Evolutionary conservation across 1,284 basidiomycete species (phyloP), one percentile per base, ranked within the genome.

Genomic region (Leucoagaricus sp.): DNA sequence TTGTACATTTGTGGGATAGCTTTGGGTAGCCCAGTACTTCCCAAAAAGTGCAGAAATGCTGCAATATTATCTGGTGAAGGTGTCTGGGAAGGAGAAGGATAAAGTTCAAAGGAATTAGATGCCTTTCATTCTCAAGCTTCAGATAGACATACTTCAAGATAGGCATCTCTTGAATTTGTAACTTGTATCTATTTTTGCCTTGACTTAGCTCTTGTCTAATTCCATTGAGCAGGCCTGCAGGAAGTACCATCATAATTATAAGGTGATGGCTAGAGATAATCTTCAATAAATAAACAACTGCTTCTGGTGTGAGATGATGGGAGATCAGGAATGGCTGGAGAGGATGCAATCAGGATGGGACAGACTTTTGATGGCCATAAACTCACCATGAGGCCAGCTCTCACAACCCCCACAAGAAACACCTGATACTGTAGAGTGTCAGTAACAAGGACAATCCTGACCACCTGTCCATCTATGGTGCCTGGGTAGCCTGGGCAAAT

Each of bases 321-420:
- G 69, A 71, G 21, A 72, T 70, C 4, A 67, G 67, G 38, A 70
- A 72, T 2, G 74, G 73, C 73, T 75, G n/a, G n/a, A n/a, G n/a
- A n/a, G n/a, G n/a, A n/a, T n/a, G n/a, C n/a, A n/a, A n/a, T n/a
- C n/a, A n/a, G n/a, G n/a, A n/a, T n/a, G n/a, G n/a, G n/a, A n/a
- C n/a, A n/a, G n/a, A n/a, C n/a, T n/a, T n/a, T n/a, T n/a, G n/a
- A n/a, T n/a, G n/a, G n/a, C n/a, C n/a, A n/a, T n/a, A n/a, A n/a
- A n/a, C n/a, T n/a, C n/a, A n/a, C n/a, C n/a, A n/a, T n/a, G n/a
- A n/a, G n/a, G n/a, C n/a, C n/a, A n/a, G n/a, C n/a, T n/a, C n/a
- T n/a, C n/a, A n/a, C n/a, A n/a, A n/a, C n/a, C n/a, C n/a, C n/a
- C n/a, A n/a, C n/a, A n/a, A n/a, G n/a, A n/a, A n/a, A n/a, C n/a